Evolutionary conservation across 2,329 filamentous ascomycete species (phyloP).

Genomic region (Paraphoma chrysanthemicola): DNA sequence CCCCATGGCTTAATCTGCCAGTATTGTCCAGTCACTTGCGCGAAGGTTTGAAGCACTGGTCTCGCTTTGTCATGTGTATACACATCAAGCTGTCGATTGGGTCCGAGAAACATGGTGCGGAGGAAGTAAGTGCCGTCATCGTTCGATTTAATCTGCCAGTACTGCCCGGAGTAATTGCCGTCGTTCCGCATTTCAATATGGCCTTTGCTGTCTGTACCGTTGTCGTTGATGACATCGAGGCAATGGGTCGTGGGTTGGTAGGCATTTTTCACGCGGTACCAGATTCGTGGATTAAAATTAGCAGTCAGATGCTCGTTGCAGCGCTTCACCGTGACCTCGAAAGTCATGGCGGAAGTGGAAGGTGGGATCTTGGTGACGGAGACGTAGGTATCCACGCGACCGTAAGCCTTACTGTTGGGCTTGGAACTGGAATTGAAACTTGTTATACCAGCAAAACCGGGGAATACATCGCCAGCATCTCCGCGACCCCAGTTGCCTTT

Average conservation of each 20-base stretch:
- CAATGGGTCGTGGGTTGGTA: conserved; percentile 16
- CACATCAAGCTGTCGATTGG: conserved; percentile 23
- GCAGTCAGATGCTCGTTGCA: conserved; percentile 4
- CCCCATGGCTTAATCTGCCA: conserved; percentile 29
- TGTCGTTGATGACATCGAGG: conserved; percentile 33
- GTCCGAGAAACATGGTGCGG: conserved; percentile 28
- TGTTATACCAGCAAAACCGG: conserved; percentile 15
- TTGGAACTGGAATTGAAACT: conserved; percentile 12
- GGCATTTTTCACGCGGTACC: conserved; percentile 33
- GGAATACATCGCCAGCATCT: conserved; percentile 28
- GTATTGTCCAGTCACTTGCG: conserved; percentile 16
- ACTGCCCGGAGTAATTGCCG: conserved; percentile 29
- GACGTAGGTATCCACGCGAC: conserved; percentile 20
- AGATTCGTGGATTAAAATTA: conserved; percentile 21
- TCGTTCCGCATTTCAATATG: conserved; percentile 21
- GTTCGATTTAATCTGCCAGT: conserved; percentile 31
- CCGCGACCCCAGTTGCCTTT: conserved; percentile 16
- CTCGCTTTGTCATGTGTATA: conserved; percentile 22
- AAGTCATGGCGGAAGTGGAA: conserved; percentile 21
- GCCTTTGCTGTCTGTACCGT: conserved; percentile 14
- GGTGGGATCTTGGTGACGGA: conserved; percentile 25
- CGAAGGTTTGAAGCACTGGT: conserved; percentile 14
- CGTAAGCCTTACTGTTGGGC: conserved; percentile 28
- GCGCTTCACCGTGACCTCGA: conserved; percentile 27
- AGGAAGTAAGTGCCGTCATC: conserved; percentile 21